Conservation (phyloP, 192 early-diverging fungal genomes). For the Diversispora eburnea region DNA sequence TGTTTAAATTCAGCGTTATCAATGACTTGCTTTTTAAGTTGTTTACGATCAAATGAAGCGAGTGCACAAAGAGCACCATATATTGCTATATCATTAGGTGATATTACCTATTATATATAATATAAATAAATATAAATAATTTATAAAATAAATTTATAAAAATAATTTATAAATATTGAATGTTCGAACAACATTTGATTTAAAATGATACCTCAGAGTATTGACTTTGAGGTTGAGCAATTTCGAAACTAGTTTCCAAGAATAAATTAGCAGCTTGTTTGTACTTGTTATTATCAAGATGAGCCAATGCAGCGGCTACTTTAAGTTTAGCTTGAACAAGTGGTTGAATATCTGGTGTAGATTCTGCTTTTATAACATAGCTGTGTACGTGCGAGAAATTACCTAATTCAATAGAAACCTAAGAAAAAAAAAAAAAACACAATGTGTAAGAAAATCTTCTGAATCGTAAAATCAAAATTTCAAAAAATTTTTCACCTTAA, state of each 20-base stretch:
- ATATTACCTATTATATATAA: constrained; percentile 48
- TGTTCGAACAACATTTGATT: not conserved
- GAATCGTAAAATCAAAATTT: not conserved
- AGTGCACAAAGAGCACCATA: constrained; percentile 77
- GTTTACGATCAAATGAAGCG: constrained; percentile 68
- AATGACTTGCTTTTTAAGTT: constrained; percentile 67
- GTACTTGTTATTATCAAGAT: constrained; percentile 60
- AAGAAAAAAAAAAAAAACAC: not conserved
- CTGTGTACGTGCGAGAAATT: constrained; percentile 68
- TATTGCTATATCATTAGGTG: constrained; percentile 78
- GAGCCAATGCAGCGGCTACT: constrained; percentile 59
- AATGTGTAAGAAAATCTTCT: not conserved
- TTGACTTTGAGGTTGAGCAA: constrained; percentile 28
- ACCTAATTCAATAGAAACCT: constrained; percentile 65
- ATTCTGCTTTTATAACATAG: constrained; percentile 69
- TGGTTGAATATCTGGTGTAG: constrained; percentile 53
- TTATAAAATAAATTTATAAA: no score
- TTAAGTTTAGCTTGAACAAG: constrained; percentile 58
- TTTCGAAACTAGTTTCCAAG: constrained; percentile 55
- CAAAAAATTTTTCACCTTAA: constrained; percentile 56
- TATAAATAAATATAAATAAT: constrained; percentile 31
- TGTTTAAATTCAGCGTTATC: constrained; percentile 71
- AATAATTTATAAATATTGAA: constrained; percentile 12
- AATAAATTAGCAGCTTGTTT: constrained; percentile 59
- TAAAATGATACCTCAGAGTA: constrained; percentile 42